Base-by-base conservation (phyloP, 2,329 filamentous ascomycete genomes). In the Exophiala sp. region DNA sequence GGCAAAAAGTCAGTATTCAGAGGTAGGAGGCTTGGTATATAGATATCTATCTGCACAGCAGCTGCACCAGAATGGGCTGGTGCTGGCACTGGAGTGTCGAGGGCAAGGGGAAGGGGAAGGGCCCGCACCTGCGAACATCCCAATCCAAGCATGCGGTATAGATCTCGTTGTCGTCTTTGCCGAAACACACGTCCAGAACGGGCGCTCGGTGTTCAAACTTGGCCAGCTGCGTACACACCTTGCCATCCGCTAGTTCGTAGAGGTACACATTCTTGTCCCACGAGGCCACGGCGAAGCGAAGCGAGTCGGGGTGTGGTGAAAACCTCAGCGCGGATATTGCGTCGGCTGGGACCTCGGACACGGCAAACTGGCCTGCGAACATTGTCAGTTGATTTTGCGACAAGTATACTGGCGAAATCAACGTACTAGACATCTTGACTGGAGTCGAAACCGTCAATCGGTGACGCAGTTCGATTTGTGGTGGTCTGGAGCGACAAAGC, bases 231-330 rank as follows among this genome's bases (percentile, higher is more conserved):
- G 44, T 52, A 43, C 54, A 58, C 18, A 46, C 45, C 58, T 83
- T 87, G 58, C 80, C 78, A 24, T 90, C 64, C 5, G 81, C 83
- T 52, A 85, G 78, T 64, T 95, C 87, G 75, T 97, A 97, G 45
- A 91, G 76, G 69, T 96, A 95, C 48, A 95, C 81, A 66, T 88
- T 81, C 69, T 83, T 88, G 70, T 97, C 91, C 93, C 93, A 98
- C 48, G 89, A 95, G 9, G 90, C 85, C 61, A 91, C 90, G n/a
- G 94, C 80, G 30, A 98, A 78, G 60, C 83, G 85, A 46, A 83
- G 78, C n/a, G 83, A 81, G 54, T 77, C 71, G 19, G 88, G 85
- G 58, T 77, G 73, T 29, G 88, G 86, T 58, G 90, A 88, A 75
- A 95, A 98, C 64, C 82, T 82, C 63, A 97, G 74, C 19, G 88